Conservation (phyloP, 2,329 filamentous ascomycete species). For the Fusarium sulawesiense region DNA sequence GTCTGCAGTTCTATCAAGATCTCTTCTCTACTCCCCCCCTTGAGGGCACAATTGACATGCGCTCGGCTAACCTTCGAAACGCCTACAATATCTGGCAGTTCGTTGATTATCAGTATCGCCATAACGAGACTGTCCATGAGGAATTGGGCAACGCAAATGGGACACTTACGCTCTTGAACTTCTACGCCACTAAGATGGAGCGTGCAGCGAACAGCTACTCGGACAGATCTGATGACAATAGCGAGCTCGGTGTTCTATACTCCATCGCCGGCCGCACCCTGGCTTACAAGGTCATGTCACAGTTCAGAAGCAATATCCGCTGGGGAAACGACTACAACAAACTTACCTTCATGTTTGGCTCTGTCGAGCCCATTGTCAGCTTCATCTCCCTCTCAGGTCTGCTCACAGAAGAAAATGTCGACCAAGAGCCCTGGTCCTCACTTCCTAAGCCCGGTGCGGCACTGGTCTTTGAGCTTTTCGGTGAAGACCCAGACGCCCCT, state of each 20-base stretch:
- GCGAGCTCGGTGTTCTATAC: slow-evolving; percentile 53
- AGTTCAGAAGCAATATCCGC: slow-evolving; percentile 58
- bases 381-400: slow-evolving; percentile 65
- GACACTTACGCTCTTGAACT: slow-evolving; percentile 61
- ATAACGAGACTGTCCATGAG: slow-evolving; percentile 59
- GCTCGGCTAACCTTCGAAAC: slow-evolving; percentile 57
- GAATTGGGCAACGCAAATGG: slow-evolving; percentile 52
- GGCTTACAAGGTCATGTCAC: slow-evolving; percentile 56
- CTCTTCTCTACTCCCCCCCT: slow-evolving; percentile 56
- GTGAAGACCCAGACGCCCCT: slow-evolving; percentile 39
- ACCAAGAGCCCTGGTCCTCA: slow-evolving; percentile 51
- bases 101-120: slow-evolving; percentile 64
- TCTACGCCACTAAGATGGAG: slow-evolving; percentile 76
- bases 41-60: slow-evolving; percentile 51
- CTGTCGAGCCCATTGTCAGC: slow-evolving; percentile 64
- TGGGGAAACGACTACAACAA: slow-evolving; percentile 56
- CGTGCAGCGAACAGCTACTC: slow-evolving; percentile 66
- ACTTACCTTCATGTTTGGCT: slow-evolving; percentile 65
- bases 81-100: slow-evolving; percentile 67
- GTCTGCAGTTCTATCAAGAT: slow-evolving; percentile 55
- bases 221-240: slow-evolving; percentile 56
- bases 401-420: slow-evolving; percentile 62
- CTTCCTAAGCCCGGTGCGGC: slow-evolving; percentile 77
- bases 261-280: slow-evolving; percentile 66
- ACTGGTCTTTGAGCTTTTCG: slow-evolving; percentile 77